phyloP scores from a whole-genome alignment of 441 rosid species.

The Erysimum cheiri region DNA sequence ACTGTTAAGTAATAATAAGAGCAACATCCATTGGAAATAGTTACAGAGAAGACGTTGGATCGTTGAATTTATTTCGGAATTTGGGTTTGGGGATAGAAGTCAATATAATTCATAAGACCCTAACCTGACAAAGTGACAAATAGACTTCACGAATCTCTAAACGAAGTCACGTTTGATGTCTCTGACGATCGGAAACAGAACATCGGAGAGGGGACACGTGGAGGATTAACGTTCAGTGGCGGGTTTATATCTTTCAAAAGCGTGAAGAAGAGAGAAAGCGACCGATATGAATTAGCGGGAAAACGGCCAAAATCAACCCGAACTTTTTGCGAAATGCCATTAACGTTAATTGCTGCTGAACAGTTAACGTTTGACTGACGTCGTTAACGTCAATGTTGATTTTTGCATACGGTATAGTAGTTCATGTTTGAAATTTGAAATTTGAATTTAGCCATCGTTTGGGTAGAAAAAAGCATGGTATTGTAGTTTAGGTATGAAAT shows the following conservation, averaged over 20 bases:
- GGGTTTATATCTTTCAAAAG: slow-evolving; percentile 22
- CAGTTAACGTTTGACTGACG: too few relatives aligned
- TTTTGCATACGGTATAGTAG: too few relatives aligned
- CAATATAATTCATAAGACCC: neutral
- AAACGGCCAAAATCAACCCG: too few relatives aligned
- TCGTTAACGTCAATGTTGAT: too few relatives aligned
- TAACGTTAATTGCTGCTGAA: too few relatives aligned
- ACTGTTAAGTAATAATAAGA: neutral
- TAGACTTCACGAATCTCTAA: neutral
- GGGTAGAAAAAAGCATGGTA: too few relatives aligned
- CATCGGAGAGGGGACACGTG: slow-evolving; percentile 3
- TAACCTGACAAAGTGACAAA: neutral
- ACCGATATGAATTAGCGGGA: neutral
- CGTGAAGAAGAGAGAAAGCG: neutral
- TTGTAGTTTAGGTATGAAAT: too few relatives aligned
- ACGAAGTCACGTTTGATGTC: neutral
- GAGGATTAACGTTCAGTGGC: slow-evolving; percentile 20
- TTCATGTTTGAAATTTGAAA: too few relatives aligned
- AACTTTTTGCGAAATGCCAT: too few relatives aligned
- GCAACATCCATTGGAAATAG: neutral
- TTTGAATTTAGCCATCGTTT: too few relatives aligned
- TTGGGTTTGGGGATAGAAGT: neutral
- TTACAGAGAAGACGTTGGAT: neutral
- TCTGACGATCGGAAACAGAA: neutral
- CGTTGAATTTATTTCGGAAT: neutral